These are phyloP conservation scores for Xenoacremonium recifei DNA, from an alignment of 2,329 filamentous ascomycete species.

Conservation along the genomic window DNA sequence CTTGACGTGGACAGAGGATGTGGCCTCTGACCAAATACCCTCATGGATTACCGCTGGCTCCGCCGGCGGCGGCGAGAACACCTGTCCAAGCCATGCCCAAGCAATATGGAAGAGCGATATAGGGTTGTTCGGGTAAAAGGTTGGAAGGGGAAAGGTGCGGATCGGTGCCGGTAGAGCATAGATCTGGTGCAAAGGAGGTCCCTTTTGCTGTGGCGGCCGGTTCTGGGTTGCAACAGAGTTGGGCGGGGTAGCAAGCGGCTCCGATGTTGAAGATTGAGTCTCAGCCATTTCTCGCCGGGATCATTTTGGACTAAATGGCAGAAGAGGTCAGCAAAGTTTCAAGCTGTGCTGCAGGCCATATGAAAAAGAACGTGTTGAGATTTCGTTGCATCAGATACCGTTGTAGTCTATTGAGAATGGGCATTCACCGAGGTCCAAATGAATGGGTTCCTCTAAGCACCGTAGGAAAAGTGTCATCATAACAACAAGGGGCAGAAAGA, in stretches of 20 bases:
- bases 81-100: constrained; percentile 73
- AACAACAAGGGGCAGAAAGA: constrained; percentile 28
- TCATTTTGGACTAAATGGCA: constrained; percentile 46
- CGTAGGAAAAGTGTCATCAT: constrained; percentile 60
- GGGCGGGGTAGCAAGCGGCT: constrained; percentile 20
- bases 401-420: constrained; percentile 84
- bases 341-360: not conserved
- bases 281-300: constrained; percentile 42
- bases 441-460: constrained; percentile 61
- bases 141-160: constrained; percentile 78
- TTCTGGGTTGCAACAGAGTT: constrained; percentile 17
- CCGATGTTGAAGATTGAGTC: constrained; percentile 24
- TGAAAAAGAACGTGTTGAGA: constrained; percentile 16
- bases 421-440: constrained; percentile 60
- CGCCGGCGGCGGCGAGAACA: constrained; percentile 63
- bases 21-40: constrained; percentile 78
- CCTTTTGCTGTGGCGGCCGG: constrained; percentile 29
- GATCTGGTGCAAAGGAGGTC: constrained; percentile 62
- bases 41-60: constrained; percentile 65
- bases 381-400: constrained; percentile 77
- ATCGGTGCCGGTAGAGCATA: constrained; percentile 81
- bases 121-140: constrained; percentile 89
- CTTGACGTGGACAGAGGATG: constrained; percentile 79
- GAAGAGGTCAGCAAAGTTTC: constrained; percentile 10
- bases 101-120: constrained; percentile 80